A percentile compares a stretch with the other conserved stretches of the same genome.
Conservation (phyloP, 2,329 filamentous ascomycete genomes). For the Lasiodiplodia gonubiensis region DNA sequence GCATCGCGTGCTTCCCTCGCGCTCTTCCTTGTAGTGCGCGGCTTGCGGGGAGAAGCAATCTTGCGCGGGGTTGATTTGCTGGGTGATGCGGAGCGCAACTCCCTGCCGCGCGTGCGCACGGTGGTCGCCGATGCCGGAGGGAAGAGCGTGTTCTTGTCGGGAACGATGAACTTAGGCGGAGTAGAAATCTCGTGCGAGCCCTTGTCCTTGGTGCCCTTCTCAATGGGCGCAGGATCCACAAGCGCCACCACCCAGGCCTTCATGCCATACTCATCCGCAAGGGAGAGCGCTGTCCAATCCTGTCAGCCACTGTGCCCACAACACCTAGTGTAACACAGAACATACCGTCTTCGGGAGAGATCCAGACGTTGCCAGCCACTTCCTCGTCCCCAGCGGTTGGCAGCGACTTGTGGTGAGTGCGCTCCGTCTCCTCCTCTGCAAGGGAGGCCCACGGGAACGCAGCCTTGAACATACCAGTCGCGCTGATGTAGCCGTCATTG, state of each 20-base stretch:
- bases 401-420: slow-evolving; percentile 83
- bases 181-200: slow-evolving; percentile 74
- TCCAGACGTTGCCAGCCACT: slow-evolving; percentile 96
- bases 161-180: slow-evolving; percentile 77
- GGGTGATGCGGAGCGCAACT: slow-evolving; percentile 65
- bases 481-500: slow-evolving; percentile 81
- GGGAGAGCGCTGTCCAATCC: slow-evolving; percentile 68
- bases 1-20: slow-evolving; percentile 43
- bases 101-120: slow-evolving; percentile 52
- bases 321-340: not conserved
- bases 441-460: slow-evolving; percentile 79
- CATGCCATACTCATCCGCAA: slow-evolving; percentile 89
- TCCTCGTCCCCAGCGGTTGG: slow-evolving; percentile 84
- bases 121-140: slow-evolving; percentile 36
- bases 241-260: slow-evolving; percentile 88
- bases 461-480: slow-evolving; percentile 92
- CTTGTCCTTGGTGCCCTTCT: slow-evolving; percentile 67
- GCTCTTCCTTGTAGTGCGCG: slow-evolving; percentile 53
- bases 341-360: slow-evolving; percentile 74
- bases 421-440: slow-evolving; percentile 75
- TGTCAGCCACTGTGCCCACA: not conserved
- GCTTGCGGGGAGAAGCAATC: slow-evolving; percentile 60
- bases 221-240: slow-evolving; percentile 84
- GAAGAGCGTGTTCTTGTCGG: slow-evolving; percentile 47
- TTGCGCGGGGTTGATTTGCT: slow-evolving; percentile 56